These are phyloP conservation scores for Piedraia hortae DNA, from an alignment of 2,329 filamentous ascomycete genomes.

Conservation along the genomic window DNA sequence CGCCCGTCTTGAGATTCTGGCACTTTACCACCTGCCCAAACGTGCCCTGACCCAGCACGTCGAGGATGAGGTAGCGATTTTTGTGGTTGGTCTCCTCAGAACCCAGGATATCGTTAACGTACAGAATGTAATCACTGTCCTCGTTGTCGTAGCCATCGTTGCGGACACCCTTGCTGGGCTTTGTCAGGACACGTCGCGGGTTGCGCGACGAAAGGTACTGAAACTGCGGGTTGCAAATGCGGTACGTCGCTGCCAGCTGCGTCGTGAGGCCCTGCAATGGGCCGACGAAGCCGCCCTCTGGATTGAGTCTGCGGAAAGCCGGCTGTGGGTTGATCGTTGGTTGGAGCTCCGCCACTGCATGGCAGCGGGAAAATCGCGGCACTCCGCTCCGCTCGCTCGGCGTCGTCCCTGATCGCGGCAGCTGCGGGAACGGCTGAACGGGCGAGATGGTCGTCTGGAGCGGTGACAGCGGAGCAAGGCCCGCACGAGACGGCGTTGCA, in stretches of 20 bases:
- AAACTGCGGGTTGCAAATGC: conserved; percentile 92
- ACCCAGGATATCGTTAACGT: conserved; percentile 93
- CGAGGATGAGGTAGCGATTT: conserved; percentile 91
- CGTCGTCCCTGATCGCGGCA: conserved; percentile 11
- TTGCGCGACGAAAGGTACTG: conserved; percentile 98
- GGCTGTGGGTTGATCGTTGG: conserved; percentile 71
- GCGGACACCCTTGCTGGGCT: conserved; percentile 93
- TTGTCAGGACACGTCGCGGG: conserved; percentile 79
- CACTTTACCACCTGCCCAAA: conserved; percentile 98
- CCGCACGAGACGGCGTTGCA: conserved; percentile 19
- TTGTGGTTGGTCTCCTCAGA: conserved; percentile 97
- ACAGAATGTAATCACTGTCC: conserved; percentile 96
- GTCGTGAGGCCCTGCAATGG: conserved; percentile 85
- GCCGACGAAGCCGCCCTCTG: conserved; percentile 93
- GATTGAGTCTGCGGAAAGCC: conserved; percentile 73
- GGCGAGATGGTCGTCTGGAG: conserved; percentile 31
- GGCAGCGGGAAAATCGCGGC: conserved; percentile 64
- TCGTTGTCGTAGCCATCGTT: conserved; percentile 98
- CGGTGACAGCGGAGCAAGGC: conserved; percentile 42
- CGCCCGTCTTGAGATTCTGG: conserved; percentile 91
- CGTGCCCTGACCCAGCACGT: conserved; percentile 88
- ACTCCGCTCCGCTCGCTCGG: conserved; percentile 34
- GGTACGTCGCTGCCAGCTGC: conserved; percentile 80
- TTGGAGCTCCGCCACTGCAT: conserved; percentile 43
- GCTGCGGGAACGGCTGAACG: conserved; percentile 30